Evolutionary conservation across 306 rosid species (phyloP).

Genomic region (Castanea mollissima): DNA sequence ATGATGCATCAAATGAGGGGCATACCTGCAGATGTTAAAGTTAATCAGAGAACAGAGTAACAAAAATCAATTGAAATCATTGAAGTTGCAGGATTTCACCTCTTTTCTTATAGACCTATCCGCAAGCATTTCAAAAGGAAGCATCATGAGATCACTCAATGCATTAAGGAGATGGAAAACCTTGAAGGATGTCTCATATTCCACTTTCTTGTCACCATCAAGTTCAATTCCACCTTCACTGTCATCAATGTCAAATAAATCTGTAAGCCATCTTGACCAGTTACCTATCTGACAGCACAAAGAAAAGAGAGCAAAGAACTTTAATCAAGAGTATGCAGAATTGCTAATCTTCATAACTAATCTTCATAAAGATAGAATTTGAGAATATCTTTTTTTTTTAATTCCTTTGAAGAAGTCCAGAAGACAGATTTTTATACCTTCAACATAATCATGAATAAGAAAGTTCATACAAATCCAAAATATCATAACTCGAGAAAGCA

Average conservation of each 20-base stretch:
- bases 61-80: not conserved
- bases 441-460: not conserved
- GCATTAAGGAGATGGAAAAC: conserved; percentile 73
- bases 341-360: conserved; percentile 9
- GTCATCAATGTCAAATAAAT: conserved; percentile 80
- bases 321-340: conserved; percentile 18
- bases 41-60: not conserved
- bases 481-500: not conserved
- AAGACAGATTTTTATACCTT: not conserved
- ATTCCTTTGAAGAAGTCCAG: conserved; percentile 1
- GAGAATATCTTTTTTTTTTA: not conserved
- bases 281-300: conserved; percentile 62
- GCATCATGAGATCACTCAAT: conserved; percentile 91
- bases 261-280: conserved; percentile 91
- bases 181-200: conserved; percentile 54
- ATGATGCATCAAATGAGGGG: conserved; percentile 60
- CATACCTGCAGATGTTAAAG: conserved; percentile 50
- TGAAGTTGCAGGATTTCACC: conserved; percentile 38
- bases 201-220: conserved; percentile 27
- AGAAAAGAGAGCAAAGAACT: conserved; percentile 14
- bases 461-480: not conserved
- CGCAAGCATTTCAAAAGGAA: conserved; percentile 76
- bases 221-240: conserved; percentile 41
- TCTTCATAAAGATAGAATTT: conserved; percentile 2
- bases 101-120: conserved; percentile 62